A percentile compares a stretch with the other conserved stretches of the same genome.
These are phyloP conservation scores for Russula compacta DNA, from an alignment of 768 basidiomycete genomes.

Conservation along the genomic window DNA sequence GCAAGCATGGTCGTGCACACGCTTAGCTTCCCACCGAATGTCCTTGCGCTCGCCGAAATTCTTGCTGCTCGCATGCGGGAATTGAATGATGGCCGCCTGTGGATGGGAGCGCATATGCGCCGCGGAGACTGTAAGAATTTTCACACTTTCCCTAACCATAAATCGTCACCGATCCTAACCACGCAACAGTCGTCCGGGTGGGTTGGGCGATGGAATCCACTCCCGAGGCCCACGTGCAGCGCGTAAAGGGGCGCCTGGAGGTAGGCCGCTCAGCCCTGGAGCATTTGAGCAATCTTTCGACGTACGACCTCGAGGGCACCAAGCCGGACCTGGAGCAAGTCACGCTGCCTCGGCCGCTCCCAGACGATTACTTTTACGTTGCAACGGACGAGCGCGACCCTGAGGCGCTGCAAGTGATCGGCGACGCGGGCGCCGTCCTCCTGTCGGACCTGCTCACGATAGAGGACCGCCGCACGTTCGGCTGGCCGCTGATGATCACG, in stretches of 20 bases:
- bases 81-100: constrained; percentile 27
- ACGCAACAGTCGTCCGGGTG: constrained; percentile 25
- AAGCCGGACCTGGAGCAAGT: constrained; percentile 7
- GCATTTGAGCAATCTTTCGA: not conserved
- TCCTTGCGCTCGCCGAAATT: constrained; percentile 25
- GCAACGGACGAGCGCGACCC: constrained; percentile 38
- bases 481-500: constrained; percentile 36
- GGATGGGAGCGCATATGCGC: constrained; percentile 38
- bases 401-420: constrained; percentile 26
- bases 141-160: not conserved
- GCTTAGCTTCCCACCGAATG: constrained; percentile 7
- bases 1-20: constrained; percentile 8
- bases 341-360: not conserved
- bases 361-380: constrained; percentile 24
- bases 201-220: constrained; percentile 31
- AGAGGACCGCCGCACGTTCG: constrained; percentile 32
- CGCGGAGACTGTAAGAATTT: constrained; percentile 33
- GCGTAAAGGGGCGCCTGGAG: constrained; percentile 25
- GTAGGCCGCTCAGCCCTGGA: constrained; percentile 26
- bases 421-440: constrained; percentile 31
- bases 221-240: constrained; percentile 30
- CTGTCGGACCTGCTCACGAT: constrained; percentile 35
- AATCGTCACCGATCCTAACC: not conserved
- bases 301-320: constrained; percentile 10
- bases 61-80: constrained; percentile 29